phyloP scores from a whole-genome alignment of 2,329 filamentous ascomycete genomes.

The Hypoxylon sp. region DNA sequence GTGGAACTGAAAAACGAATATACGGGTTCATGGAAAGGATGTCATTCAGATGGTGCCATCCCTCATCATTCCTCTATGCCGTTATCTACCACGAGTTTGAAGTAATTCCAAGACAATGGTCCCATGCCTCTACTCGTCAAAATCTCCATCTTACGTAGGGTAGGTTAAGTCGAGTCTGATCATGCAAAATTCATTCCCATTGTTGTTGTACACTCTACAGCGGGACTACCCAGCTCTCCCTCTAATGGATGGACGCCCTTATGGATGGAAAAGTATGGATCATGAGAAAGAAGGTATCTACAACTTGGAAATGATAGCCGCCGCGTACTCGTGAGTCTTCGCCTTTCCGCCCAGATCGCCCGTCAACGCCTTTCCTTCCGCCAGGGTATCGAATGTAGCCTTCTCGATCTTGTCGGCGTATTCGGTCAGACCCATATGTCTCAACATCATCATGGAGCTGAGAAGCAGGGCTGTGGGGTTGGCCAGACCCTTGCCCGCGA shows the following conservation, averaged over 20 bases:
- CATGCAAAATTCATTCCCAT: slow-evolving; percentile 49
- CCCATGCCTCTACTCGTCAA: slow-evolving; percentile 19
- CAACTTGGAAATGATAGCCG: slow-evolving; percentile 85
- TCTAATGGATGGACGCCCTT: slow-evolving; percentile 44
- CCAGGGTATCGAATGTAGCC: slow-evolving; percentile 94
- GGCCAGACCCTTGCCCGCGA: slow-evolving; percentile 94
- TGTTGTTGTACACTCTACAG: slow-evolving; percentile 54
- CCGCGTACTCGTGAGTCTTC: slow-evolving; percentile 95
- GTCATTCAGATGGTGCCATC: slow-evolving; percentile 1
- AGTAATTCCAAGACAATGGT: slow-evolving; percentile 13
- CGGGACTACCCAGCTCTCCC: slow-evolving; percentile 43
- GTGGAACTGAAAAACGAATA: slow-evolving; percentile 1
- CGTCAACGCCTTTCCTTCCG: slow-evolving; percentile 96
- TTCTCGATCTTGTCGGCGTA: slow-evolving; percentile 91
- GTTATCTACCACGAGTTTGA: slow-evolving; percentile 5
- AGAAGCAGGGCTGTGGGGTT: slow-evolving; percentile 98
- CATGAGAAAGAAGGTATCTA: slow-evolving; percentile 58
- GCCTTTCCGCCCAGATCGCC: slow-evolving; percentile 96
- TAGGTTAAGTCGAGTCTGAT: slow-evolving; percentile 20
- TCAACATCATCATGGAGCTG: slow-evolving; percentile 99
- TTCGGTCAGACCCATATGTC: slow-evolving; percentile 93
- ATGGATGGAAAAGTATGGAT: slow-evolving; percentile 30
- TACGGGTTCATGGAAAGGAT: neutral
- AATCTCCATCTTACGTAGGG: slow-evolving; percentile 15
- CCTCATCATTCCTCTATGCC: neutral